Conservation (phyloP, 2,329 filamentous ascomycete genomes). For the Diaporthe humulicola region DNA sequence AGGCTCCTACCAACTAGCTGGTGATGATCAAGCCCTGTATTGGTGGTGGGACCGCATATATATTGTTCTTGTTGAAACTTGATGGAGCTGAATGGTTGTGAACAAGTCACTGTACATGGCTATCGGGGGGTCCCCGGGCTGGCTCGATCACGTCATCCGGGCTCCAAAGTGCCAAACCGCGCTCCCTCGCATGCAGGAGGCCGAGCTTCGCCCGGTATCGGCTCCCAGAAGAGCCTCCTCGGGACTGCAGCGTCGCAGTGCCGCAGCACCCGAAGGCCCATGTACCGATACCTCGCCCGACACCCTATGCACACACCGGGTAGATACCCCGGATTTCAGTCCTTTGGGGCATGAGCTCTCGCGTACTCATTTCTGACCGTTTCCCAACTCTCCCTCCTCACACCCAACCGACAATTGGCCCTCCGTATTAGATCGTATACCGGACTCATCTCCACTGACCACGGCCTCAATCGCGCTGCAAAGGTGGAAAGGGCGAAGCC, state of each 20-base stretch:
- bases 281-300: slow-evolving; percentile 29
- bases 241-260: slow-evolving; percentile 9
- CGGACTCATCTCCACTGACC: not conserved
- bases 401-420: not conserved
- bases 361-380: not conserved
- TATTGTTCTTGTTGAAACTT: no score
- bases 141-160: slow-evolving; percentile 24
- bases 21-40: no score
- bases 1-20: not conserved
- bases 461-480: not conserved
- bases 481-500: not conserved
- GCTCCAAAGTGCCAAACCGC: slow-evolving; percentile 15
- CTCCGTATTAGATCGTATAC: not conserved
- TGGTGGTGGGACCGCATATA: no score
- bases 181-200: not conserved
- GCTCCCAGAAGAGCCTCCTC: slow-evolving; percentile 10
- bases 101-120: slow-evolving; percentile 16
- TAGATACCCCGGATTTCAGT: slow-evolving; percentile 34
- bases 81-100: no score
- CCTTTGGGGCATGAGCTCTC: not conserved
- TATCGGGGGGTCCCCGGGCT: not conserved
- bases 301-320: slow-evolving; percentile 16
- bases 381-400: slow-evolving; percentile 10
- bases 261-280: not conserved
- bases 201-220: slow-evolving; percentile 32